Conservation (phyloP, 2,329 filamentous ascomycete genomes). For the Decorospora gaudefroyi region DNA sequence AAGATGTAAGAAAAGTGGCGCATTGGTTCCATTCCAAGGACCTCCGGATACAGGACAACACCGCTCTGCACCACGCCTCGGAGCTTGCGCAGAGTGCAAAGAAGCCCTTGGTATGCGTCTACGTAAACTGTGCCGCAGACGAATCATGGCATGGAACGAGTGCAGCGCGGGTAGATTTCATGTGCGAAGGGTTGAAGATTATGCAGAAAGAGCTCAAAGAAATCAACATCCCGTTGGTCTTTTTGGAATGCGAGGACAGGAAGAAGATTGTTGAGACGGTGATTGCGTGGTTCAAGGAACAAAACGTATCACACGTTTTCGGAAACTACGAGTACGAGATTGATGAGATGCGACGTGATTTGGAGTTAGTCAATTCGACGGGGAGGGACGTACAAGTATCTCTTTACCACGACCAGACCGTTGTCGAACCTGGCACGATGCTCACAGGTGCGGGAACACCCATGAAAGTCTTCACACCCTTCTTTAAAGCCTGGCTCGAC, state of each 20-base stretch:
- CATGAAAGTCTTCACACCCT: constrained; percentile 59
- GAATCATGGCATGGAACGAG: constrained; percentile 58
- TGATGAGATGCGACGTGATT: constrained; percentile 53
- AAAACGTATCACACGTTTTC: constrained; percentile 54
- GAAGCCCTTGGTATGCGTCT: constrained; percentile 52
- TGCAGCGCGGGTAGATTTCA: constrained; percentile 56
- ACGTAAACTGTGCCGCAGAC: constrained; percentile 54
- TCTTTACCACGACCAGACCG: constrained; percentile 56
- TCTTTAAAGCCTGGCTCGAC: constrained; percentile 54
- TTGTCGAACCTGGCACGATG: constrained; percentile 54
- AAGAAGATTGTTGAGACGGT: constrained; percentile 51
- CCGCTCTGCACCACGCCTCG: constrained; percentile 53
- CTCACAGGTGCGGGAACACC: constrained; percentile 51
- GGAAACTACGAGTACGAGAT: constrained; percentile 56
- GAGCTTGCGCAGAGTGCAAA: constrained; percentile 52
- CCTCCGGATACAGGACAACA: constrained; percentile 57
- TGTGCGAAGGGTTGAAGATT: constrained; percentile 51
- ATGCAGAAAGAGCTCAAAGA: constrained; percentile 54
- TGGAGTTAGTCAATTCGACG: constrained; percentile 49
- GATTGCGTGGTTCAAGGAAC: constrained; percentile 51
- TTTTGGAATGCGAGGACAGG: constrained; percentile 51
- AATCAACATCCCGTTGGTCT: constrained; percentile 56
- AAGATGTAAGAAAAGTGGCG: constrained; percentile 50
- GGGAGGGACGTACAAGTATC: constrained; percentile 49
- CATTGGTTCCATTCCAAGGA: constrained; percentile 61